Evolutionary conservation across 805 yeast genomes (phyloP), one percentile per base, ranked within the genome.

Genomic region (Hanseniaspora occidentalis): DNA sequence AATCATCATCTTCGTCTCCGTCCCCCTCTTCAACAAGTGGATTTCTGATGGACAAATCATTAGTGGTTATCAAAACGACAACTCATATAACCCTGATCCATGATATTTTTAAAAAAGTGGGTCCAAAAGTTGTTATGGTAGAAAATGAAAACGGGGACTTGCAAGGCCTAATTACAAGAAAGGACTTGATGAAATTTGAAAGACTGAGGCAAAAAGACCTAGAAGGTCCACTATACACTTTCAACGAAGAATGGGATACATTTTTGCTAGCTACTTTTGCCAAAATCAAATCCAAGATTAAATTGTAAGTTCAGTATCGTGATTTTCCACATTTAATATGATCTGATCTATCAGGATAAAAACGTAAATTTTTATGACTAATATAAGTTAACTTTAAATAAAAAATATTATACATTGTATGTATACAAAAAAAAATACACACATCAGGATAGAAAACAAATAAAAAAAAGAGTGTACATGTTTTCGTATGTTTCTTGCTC

Each of bases 101-200:
- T 44, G 79, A 80, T 26, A 60, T 85, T 19, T 89, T 92, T 55
- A 70, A 74, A 43, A 77, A 79, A 47, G 54, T 86, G 22, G 96
- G 97, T 0, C 95, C 96, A 7, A 66, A 82, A 35, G 70, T 77
- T 22, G 67, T 92, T 1, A 34, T 42, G 31, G 65, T 80, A 33
- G 79, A 84, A 2, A 80, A 78, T 41, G 67, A 74, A 8, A 59
- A 69, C 23, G 92, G 88, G 1, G 45, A 54, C 2, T 53, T 84
- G 14, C 68, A 67, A 13, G 98, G 98, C 0, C 53, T 84, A n/a
- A 62, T 94, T 1, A 84, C 95, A 0, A 69, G 88, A 43, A 92
- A 92, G 52, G 97, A 88, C 53, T 65, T 89, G 14, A 58, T 88
- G 39, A 67, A 78, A 45, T 84, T 72, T 50, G 81, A 78, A 47